phyloP scores from a whole-genome alignment of 1,139 yeast species.

The Protomyces pachydermus region DNA sequence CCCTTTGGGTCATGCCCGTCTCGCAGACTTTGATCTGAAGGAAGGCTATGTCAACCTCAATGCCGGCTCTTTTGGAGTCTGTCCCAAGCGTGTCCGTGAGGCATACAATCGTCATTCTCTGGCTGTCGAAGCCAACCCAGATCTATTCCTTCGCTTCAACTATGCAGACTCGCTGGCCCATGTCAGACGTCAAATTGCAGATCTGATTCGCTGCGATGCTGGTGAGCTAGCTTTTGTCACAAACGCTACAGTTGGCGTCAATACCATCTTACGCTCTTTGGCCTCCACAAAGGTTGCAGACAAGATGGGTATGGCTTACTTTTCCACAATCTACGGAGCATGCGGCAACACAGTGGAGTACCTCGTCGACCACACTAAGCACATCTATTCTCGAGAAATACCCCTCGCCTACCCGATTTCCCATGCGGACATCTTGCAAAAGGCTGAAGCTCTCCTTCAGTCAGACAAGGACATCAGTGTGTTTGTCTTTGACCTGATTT shows the following conservation, averaged over 20 bases:
- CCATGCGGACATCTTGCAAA: slow-evolving; percentile 47
- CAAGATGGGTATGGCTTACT: slow-evolving; percentile 49
- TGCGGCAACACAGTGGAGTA: slow-evolving; percentile 53
- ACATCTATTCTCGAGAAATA: slow-evolving; percentile 43
- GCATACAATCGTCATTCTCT: slow-evolving; percentile 8
- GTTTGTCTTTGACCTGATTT: slow-evolving; percentile 56
- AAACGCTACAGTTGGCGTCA: slow-evolving; percentile 62
- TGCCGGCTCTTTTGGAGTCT: slow-evolving; percentile 21
- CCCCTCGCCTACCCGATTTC: slow-evolving; percentile 49
- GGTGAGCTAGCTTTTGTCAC: slow-evolving; percentile 48
- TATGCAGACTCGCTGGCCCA: slow-evolving; percentile 30
- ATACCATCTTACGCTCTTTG: slow-evolving; percentile 53
- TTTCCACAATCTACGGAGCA: slow-evolving; percentile 55
- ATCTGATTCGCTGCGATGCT: slow-evolving; percentile 45
- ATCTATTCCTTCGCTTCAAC: slow-evolving; percentile 25
- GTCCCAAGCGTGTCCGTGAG: slow-evolving; percentile 19
- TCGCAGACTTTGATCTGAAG: slow-evolving; percentile 10
- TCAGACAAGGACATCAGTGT: slow-evolving; percentile 39
- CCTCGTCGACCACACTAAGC: slow-evolving; percentile 44
- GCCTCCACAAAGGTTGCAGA: slow-evolving; percentile 41
- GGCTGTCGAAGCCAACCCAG: slow-evolving; percentile 27
- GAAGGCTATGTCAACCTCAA: slow-evolving; percentile 16
- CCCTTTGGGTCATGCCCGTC: slow-evolving; percentile 3
- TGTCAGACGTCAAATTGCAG: slow-evolving; percentile 41
- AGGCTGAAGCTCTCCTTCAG: slow-evolving; percentile 42